These are phyloP conservation scores for Clarireedia homoeocarpa DNA, from an alignment of 2,329 filamentous ascomycete genomes.

Conservation along the genomic window DNA sequence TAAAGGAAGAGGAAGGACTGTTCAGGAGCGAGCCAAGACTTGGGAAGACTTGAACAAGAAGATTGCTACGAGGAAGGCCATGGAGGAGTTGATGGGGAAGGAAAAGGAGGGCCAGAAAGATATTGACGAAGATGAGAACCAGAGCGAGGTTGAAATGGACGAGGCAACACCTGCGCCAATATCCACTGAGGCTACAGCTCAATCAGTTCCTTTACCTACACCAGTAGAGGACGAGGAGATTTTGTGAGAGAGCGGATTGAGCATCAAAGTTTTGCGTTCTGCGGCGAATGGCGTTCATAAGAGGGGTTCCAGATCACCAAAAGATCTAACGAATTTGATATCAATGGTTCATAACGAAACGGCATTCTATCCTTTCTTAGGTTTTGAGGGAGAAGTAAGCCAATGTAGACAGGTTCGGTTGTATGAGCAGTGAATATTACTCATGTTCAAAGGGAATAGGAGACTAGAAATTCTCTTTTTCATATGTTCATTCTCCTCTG, in stretches of 20 bases:
- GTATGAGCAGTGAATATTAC: not conserved
- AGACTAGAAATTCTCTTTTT: no score
- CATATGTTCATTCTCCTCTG: no score
- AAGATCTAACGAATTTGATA: conserved; percentile 15
- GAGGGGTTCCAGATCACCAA: not conserved
- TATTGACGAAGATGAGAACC: conserved; percentile 9
- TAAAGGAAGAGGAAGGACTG: conserved; percentile 38
- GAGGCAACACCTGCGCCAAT: conserved; percentile 2
- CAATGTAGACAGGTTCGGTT: not conserved
- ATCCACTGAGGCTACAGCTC: not conserved
- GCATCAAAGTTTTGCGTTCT: conserved; percentile 12
- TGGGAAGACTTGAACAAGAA: conserved; percentile 53
- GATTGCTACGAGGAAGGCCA: conserved; percentile 22
- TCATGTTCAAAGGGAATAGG: no score
- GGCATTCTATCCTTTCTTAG: not conserved
- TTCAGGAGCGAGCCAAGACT: conserved; percentile 42
- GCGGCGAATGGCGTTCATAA: conserved; percentile 16
- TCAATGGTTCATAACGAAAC: conserved; percentile 11
- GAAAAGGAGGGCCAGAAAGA: conserved; percentile 14
- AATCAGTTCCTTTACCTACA: conserved; percentile 7
- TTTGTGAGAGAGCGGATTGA: conserved; percentile 13
- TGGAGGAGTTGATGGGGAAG: conserved; percentile 21
- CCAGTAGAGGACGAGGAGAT: conserved; percentile 22
- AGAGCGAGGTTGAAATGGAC: conserved; percentile 6
- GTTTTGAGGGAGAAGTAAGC: not conserved